Base-by-base conservation (phyloP, 2,329 filamentous ascomycete genomes). In the Beauveria bassiana region DNA sequence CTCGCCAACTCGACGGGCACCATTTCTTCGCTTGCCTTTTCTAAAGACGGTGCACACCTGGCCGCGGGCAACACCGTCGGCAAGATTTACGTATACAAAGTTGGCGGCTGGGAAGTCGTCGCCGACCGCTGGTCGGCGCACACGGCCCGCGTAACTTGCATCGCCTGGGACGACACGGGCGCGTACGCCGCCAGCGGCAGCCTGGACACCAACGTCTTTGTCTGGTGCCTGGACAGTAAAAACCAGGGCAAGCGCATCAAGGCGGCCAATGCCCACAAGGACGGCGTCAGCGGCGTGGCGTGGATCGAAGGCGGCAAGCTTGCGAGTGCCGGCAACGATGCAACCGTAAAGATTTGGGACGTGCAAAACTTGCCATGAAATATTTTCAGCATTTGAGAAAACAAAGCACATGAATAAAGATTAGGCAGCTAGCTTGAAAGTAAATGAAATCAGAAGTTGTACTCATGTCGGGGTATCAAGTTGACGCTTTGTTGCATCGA, bases 261-360 rank as follows among this genome's bases (percentile, higher is more conserved):
- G 78, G 88, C 86, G 16, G 77, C 86, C 24, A 96, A 96, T 70
- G 92, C 93, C 55, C 95, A 99, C 77, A 97, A 97, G 77, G 95
- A 98, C 70, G 95, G 95, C 10, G 92, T 98, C 20, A 91, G 89
- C 67, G 93, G 90, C 18, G 88, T 98, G 18, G 83, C 83, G 14
- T 99, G 93, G 92, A 81, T 90, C 16, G 82, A 81, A 31, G 85
- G 82, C 9, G 79, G 80, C 62, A 90, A 84, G 75, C 81, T 98
- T 55, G 86, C 90, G 10, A 96, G 88, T 67, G 85, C 86, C 5
- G 95, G 95, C 51, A 90, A 87, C 12, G 95, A 99, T 81, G 93
- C 91, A 40, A 88, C 90, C 1, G 83, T 99, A 53, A 99, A 98
- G 81, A 81, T 93, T 55, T 99, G 95, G 95, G 68, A 71, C 43